A percentile compares a stretch with the other conserved stretches of the same genome.
Evolutionary conservation across 208 protist species (phyloP).

Genomic region (Phytomonas francai): DNA sequence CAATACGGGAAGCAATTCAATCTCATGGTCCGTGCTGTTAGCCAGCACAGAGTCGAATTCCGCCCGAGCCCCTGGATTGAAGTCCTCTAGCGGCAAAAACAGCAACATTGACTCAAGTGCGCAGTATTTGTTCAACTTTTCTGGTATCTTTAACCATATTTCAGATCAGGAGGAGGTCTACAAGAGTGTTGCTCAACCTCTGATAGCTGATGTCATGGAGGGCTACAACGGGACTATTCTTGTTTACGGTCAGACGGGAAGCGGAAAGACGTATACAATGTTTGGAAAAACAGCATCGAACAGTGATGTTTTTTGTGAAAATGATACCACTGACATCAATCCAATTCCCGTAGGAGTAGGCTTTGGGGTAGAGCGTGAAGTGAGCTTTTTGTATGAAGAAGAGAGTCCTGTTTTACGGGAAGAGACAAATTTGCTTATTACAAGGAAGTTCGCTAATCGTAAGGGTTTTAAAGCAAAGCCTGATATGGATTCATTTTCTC

Average conservation of each 20-base stretch:
- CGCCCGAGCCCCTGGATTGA: background rate
- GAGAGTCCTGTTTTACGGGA: background rate
- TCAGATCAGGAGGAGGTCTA: constrained; percentile 74
- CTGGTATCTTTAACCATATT: constrained; percentile 39
- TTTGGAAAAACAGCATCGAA: constrained; percentile 38
- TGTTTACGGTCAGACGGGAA: constrained; percentile 89
- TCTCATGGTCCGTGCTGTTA: background rate
- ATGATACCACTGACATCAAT: background rate
- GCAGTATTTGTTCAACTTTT: constrained; percentile 51
- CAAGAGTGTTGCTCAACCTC: constrained; percentile 67
- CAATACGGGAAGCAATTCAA: background rate
- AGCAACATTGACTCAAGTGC: background rate
- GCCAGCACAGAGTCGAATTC: background rate
- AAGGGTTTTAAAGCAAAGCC: background rate
- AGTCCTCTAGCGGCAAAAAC: background rate
- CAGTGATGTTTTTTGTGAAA: background rate
- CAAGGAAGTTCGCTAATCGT: background rate
- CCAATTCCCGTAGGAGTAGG: background rate
- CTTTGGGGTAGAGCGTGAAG: background rate
- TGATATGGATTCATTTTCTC: background rate
- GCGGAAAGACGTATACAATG: constrained; percentile 89
- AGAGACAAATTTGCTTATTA: background rate
- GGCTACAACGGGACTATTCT: constrained; percentile 89
- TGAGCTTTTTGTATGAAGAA: background rate
- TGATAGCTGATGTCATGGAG: constrained; percentile 84